Conservation (phyloP, 768 basidiomycete genomes). For the Suillus bovinus region DNA sequence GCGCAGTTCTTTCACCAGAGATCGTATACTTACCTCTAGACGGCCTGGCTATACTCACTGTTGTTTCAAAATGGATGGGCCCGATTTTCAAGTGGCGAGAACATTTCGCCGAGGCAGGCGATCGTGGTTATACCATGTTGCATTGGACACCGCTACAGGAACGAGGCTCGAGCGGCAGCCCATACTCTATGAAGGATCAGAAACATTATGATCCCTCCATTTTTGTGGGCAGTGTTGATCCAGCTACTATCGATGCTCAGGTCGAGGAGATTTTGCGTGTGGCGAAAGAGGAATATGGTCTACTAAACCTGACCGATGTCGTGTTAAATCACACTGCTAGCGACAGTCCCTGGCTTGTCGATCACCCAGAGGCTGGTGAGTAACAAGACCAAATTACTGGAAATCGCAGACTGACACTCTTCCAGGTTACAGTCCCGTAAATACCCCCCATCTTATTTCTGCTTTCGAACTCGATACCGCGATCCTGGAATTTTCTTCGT, state of each 20-base stretch:
- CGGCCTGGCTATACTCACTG: slow-evolving; percentile 83
- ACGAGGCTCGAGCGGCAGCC: slow-evolving; percentile 85
- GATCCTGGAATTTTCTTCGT: slow-evolving; percentile 76
- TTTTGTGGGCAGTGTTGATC: slow-evolving; percentile 46
- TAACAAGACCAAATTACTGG: slow-evolving; percentile 3
- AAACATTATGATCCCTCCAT: slow-evolving; percentile 76
- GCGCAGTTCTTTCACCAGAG: slow-evolving; percentile 50
- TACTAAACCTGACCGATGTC: slow-evolving; percentile 90
- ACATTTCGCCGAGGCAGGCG: slow-evolving; percentile 80
- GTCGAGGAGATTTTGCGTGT: slow-evolving; percentile 65
- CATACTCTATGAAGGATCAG: slow-evolving; percentile 93
- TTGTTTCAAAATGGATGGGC: slow-evolving; percentile 99
- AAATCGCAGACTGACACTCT: slow-evolving; percentile 10
- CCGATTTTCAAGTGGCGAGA: slow-evolving; percentile 72
- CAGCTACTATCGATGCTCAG: slow-evolving; percentile 53
- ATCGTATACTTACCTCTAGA: slow-evolving; percentile 78
- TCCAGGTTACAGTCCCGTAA: slow-evolving; percentile 84
- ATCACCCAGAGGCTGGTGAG: slow-evolving; percentile 95
- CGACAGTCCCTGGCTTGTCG: slow-evolving; percentile 86
- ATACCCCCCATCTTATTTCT: slow-evolving; percentile 90
- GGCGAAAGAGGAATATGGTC: slow-evolving; percentile 83
- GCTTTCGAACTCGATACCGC: slow-evolving; percentile 91
- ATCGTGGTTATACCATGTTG: slow-evolving; percentile 96
- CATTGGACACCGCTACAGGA: slow-evolving; percentile 96
- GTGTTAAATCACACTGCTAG: slow-evolving; percentile 98